Evolutionary conservation across 2,329 filamentous ascomycete species (phyloP), one percentile per base, ranked within the genome.

Genomic region (Aspergillus unguis): DNA sequence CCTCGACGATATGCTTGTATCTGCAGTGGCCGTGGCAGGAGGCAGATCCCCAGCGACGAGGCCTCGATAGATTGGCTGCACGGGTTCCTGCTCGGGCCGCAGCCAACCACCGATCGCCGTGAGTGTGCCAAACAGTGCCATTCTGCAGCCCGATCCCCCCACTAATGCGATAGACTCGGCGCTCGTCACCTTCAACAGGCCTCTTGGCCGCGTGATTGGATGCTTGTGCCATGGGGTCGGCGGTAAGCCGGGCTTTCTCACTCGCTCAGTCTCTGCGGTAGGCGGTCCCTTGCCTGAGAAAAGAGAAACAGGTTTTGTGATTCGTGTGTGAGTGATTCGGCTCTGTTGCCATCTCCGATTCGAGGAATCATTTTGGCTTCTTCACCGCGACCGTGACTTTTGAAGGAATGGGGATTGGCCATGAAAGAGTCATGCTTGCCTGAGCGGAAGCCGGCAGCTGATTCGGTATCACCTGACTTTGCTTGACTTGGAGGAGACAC

Each of bases 101-200:
- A 46, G 42, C 51, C 51, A 53, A 53, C 46, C 46, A 53, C 23
- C 32, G 28, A 36, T 27, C 29, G 27, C 26, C 6, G 43, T 6
- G 17, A 29, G 33, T n/a, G 46, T 56, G 53, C 46, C 38, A 52
- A 29, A 36, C 35, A n/a, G 35, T 36, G 35, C 35, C 35, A 36
- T 36, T 45, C 51, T 56, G 56, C 53, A 53, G 42, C 31, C 11
- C 11, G 11, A 47, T 47, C 28, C 55, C 41, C 42, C 45, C 55
- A 47, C 57, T 58, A 59, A 58, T 59, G 57, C 55, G 48, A 23
- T 37, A 27, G 41, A 27, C 46, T 36, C 40, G 48, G 40, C 44
- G 35, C 33, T 48, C 53, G 41, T 59, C 57, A 59, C 57, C 49
- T 52, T 50, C 46, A 37, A 32, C 27, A 9, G 17, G 17, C 35